phyloP scores from a whole-genome alignment of 108 stramenopile genomes.

The Discostella pseudostelligera region DNA sequence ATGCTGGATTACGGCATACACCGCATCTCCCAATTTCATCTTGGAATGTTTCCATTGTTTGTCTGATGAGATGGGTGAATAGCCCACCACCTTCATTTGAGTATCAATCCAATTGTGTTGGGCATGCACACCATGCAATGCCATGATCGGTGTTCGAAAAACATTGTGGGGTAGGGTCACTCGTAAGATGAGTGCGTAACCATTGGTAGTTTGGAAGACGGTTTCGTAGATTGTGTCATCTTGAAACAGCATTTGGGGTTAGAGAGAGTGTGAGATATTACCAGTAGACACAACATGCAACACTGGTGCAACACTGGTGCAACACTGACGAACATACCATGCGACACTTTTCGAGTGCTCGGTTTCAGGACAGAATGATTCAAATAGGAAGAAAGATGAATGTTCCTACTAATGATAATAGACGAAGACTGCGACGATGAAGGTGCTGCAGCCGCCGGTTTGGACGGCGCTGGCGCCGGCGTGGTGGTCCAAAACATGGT shows the following conservation, averaged over 20 bases:
- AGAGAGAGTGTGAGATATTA: neutral
- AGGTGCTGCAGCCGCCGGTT: neutral
- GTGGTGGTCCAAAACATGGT: constrained; percentile 11
- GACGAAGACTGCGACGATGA: neutral
- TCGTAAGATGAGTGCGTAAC: constrained; percentile 71
- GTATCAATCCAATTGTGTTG: constrained; percentile 70
- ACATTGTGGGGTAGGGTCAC: constrained; percentile 52
- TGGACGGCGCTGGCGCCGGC: constrained; percentile 1
- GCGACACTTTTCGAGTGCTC: constrained; percentile 64
- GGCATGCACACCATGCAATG: constrained; percentile 75
- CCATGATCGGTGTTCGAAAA: constrained; percentile 55
- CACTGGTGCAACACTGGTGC: neutral
- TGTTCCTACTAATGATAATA: constrained; percentile 35
- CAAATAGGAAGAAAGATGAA: constrained; percentile 68
- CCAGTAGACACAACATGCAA: too few relatives aligned
- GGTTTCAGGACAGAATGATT: constrained; percentile 66
- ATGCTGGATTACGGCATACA: constrained; percentile 73
- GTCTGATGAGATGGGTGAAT: constrained; percentile 60
- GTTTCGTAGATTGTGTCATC: constrained; percentile 83
- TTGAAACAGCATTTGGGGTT: constrained; percentile 20
- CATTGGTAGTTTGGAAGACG: constrained; percentile 76
- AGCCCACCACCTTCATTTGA: constrained; percentile 69
- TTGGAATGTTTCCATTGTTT: constrained; percentile 50
- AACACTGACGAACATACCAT: constrained; percentile 48
- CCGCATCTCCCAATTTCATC: constrained; percentile 63